Base-by-base conservation (phyloP, 2,329 filamentous ascomycete species). In the Penicillium sp. region DNA sequence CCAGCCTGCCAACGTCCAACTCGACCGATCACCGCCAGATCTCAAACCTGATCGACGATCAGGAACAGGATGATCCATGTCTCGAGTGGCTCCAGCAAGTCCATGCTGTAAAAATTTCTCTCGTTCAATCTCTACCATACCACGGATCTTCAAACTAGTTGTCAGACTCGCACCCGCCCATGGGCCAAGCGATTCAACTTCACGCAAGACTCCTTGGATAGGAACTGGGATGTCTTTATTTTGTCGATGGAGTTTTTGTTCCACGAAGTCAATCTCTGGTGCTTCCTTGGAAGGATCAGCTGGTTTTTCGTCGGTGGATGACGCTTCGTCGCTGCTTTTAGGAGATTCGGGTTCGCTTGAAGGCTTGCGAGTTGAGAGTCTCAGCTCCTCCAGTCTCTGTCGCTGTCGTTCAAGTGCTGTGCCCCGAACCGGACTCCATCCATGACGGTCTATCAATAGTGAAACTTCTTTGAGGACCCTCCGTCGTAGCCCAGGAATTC, bases 381-480 rank as follows among this genome's bases (percentile, higher is more conserved):
- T 69, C 19, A 72, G 54, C 16, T 64, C 55, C 35, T 67, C 59
- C n/a, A 80, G 66, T 50, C 80, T 74, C 10, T 81, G 60, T 36
- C 64, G 55, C 49, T 65, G 62, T 41, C 72, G 68, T 29, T 75
- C 82, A 3, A 82, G 79, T 1, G 79, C 85, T 58, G 86, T 87
- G 30, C 86, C 89, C 36, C 79, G 78, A 1, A 95, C 83, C 0
- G 81, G 77, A 58, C 88, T 83, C 89, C 92, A 97, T 6, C 89
- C 88, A 54, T 83, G 76, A 37, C 78, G 74, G 13, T 83, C 75
- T 4, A 93, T 77, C 0, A 95, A 73, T 1, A 73, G 70, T 3
- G 80, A 78, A 1, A 97, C 72, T 60, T 97, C 91, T 49, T 86
- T 80, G 28, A 95, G 71, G 31, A 95, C 78, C 22, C 92, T 82